Evolutionary conservation across 345 rosid species (phyloP), one percentile per base, ranked within the genome.

Genomic region (Heritiera littoralis): DNA sequence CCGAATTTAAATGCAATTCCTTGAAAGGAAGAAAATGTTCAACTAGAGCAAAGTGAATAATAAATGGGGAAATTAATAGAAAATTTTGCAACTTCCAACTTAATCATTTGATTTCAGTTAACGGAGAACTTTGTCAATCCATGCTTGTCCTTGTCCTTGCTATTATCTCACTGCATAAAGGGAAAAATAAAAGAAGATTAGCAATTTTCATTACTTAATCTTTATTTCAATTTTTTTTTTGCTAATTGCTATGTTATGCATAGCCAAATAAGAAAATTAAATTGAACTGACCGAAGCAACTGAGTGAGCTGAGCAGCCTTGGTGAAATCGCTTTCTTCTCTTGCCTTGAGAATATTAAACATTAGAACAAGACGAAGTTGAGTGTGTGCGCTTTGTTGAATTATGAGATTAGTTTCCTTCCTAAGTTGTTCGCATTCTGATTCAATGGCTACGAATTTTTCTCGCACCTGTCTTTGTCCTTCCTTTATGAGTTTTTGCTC

Each of bases 291-390:
- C 68, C 68, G 68, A 32, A 64, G 68, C 17, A 64, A 64, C 7
- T 64, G 68, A 64, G 40, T 40, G 17, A 64, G 68, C 18, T 64
- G 68, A 64, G 68, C 38, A 15, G 68, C 68, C 45, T 64, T 64
- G 4, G 68, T 28, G 4, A 64, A 64, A 64, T 64, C 68, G n/a
- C 45, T 40, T 32, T 64, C 68, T 30, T 64, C 68, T 28, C 68
- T 35, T 9, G 68, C 68, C 45, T 64, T 32, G 41, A 64, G 41
- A 2, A 64, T 64, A 0, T 64, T 64, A 11, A 64, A 64, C 68
- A 64, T 64, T 7, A 64, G 68, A 48, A 32, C 45, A 64, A 14
- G 7, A 32, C 49, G 48, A 8, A 43, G 74, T 18, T 43, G n/a
- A 20, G 28, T 69, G 2, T n/a, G 3, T 11, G 68, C 17, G 15